phyloP scores from a whole-genome alignment of 306 rosid species.

The Macrotyloma uniflorum region DNA sequence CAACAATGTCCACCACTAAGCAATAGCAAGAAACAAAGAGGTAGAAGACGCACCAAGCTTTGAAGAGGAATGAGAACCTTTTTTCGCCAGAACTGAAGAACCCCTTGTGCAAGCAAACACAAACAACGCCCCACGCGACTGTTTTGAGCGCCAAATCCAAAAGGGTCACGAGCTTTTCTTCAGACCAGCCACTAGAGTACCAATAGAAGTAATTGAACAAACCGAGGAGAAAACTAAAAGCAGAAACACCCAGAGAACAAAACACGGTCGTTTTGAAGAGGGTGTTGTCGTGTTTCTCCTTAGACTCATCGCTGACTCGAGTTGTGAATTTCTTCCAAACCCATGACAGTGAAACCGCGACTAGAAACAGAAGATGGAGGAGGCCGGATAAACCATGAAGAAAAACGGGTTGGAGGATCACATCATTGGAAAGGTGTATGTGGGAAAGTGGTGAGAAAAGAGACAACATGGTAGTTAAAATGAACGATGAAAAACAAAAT shows the following conservation, averaged over 20 bases:
- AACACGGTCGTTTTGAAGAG: constrained; percentile 26
- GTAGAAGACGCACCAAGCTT: constrained; percentile 50
- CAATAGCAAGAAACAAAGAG: constrained; percentile 43
- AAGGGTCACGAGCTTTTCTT: constrained; percentile 47
- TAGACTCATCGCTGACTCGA: constrained; percentile 11
- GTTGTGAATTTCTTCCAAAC: constrained; percentile 19
- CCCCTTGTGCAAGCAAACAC: constrained; percentile 31
- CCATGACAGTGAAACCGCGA: constrained; percentile 32
- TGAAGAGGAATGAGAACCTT: constrained; percentile 44
- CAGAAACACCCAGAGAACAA: constrained; percentile 44
- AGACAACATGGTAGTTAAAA: constrained; percentile 7
- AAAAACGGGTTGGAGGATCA: constrained; percentile 48
- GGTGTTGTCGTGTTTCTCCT: constrained; percentile 9
- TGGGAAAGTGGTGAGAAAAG: not conserved
- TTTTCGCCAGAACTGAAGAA: constrained; percentile 39
- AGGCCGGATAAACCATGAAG: constrained; percentile 36
- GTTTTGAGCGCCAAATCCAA: constrained; percentile 48
- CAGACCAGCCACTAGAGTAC: constrained; percentile 44
- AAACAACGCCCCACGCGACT: constrained; percentile 46
- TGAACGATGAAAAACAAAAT: not conserved
- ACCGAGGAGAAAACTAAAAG: constrained; percentile 33
- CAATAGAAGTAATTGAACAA: constrained; percentile 36
- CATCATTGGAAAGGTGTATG: not conserved
- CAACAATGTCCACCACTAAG: constrained; percentile 39
- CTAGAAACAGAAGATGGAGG: constrained; percentile 41